These are phyloP conservation scores for Zygnema circumcarinatum DNA, from an alignment of 139 green algal species.

Conservation along the genomic window DNA sequence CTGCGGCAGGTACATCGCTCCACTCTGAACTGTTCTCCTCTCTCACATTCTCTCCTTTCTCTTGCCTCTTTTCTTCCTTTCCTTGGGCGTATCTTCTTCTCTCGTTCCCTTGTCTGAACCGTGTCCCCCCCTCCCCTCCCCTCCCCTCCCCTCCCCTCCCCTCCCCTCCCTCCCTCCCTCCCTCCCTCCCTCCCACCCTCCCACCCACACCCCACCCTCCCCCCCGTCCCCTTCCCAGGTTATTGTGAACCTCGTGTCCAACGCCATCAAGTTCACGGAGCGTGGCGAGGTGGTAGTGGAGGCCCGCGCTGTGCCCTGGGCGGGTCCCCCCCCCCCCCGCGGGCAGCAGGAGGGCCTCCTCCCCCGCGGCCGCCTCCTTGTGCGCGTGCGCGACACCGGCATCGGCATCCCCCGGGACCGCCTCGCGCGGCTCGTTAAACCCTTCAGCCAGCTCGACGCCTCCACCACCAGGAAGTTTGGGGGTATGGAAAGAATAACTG, in stretches of 20 bases:
- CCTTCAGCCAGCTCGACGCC: slow-evolving; percentile 46
- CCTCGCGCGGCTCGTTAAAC: slow-evolving; percentile 25
- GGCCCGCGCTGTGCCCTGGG: neutral
- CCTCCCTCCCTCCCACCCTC: neutral
- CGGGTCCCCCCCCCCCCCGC: neutral
- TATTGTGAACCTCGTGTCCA: slow-evolving; percentile 38
- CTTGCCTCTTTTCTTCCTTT: neutral
- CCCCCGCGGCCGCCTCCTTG: neutral
- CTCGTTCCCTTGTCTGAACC: neutral
- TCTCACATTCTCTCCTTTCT: too few relatives aligned
- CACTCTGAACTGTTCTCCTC: neutral
- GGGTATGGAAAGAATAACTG: slow-evolving; percentile 59
- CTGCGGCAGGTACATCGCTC: slow-evolving; percentile 30
- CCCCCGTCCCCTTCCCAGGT: slow-evolving; percentile 2
- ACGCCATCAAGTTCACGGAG: slow-evolving; percentile 42
- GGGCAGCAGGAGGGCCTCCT: neutral
- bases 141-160: neutral
- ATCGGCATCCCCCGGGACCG: slow-evolving; percentile 51
- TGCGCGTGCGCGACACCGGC: slow-evolving; percentile 28
- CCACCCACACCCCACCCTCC: neutral
- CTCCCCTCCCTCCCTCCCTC: neutral
- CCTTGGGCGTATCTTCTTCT: neutral
- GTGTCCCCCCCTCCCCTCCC: neutral
- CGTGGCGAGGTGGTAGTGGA: slow-evolving; percentile 9
- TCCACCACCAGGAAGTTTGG: slow-evolving; percentile 66